A percentile compares a stretch with the other conserved stretches of the same genome.
phyloP scores from a whole-genome alignment of 345 rosid species.

The Passiflora organensis region DNA sequence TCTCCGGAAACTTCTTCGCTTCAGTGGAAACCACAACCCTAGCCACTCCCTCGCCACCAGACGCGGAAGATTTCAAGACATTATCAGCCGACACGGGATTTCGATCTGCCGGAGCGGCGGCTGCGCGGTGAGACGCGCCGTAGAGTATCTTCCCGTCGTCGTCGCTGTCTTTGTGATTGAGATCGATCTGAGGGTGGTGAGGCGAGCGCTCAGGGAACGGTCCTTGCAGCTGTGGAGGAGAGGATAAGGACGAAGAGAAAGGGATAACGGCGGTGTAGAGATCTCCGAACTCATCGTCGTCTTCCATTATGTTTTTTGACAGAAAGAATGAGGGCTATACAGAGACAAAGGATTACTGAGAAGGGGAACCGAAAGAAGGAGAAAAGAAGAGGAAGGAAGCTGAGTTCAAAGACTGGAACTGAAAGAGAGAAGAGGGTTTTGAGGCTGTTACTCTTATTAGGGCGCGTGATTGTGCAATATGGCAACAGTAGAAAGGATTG shows the following conservation, averaged over 20 bases:
- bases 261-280: slow-evolving; percentile 88
- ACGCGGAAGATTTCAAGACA: slow-evolving; percentile 19
- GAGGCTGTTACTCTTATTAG: too few relatives aligned
- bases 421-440: too few relatives aligned
- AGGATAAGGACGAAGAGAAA: slow-evolving; percentile 32
- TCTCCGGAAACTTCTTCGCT: slow-evolving; percentile 11
- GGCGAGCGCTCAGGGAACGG: slow-evolving; percentile 21
- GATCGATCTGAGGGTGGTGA: slow-evolving; percentile 52
- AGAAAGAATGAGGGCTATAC: neutral
- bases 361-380: neutral
- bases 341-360: neutral
- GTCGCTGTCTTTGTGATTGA: slow-evolving; percentile 35
- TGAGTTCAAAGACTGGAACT: too few relatives aligned
- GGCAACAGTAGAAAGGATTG: too few relatives aligned
- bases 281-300: slow-evolving; percentile 99
- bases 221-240: slow-evolving; percentile 14
- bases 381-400: too few relatives aligned
- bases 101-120: slow-evolving; percentile 13
- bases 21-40: slow-evolving; percentile 40
- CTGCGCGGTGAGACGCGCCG: slow-evolving; percentile 7
- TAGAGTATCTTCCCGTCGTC: slow-evolving; percentile 9
- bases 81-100: slow-evolving; percentile 9
- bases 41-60: slow-evolving; percentile 7
- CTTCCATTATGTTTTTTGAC: slow-evolving; percentile 49
- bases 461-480: too few relatives aligned